Evolutionary conservation across 129 eudicot species (phyloP), one percentile per base, ranked within the genome.

Genomic region (Lactuca saligna): DNA sequence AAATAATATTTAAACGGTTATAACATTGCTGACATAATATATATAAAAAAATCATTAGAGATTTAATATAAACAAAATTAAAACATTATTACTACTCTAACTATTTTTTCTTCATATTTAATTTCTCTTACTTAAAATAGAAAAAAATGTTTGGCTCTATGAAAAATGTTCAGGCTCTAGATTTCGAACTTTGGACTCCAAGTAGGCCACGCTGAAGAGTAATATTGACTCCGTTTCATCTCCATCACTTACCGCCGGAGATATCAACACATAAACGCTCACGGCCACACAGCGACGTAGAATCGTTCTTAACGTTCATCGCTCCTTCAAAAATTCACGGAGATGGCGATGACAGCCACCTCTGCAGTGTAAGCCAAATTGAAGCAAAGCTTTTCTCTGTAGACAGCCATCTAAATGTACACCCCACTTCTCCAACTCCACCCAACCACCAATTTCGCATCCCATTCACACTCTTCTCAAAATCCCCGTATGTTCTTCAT

Each of bases 381-480:
- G 68, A 63, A 63, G 17, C 68, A 44, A 63, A 17, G 42, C 35
- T 9, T 61, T 14, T n/a, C 61, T 14, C 48, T 25, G 2, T 33
- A n/a, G n/a, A 31, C 71, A 10, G 9, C 31, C 57, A n/a, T 57
- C 71, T 76, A 77, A 75, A 84, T 87, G 94, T 69, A 81, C 80
- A 75, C 75, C 75, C 66, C 63, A 65, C 75, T 61, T 31, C 68
- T 57, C 74, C 68, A 38, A 70, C 29, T 63, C 66, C 78, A 34
- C 87, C 81, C 75, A 62, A 59, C 69, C 58, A 7, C 65, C 65
- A 34, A 48, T 66, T 75, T 67, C 82, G 69, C 62, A 59, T 65
- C 75, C 81, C 6, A 44, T 63, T 54, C 61, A 7, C 17, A 46
- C 64, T 66, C 73, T 53, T 74, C 67, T 29, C 70, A 44, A 38